Evolutionary conservation across 805 yeast species (phyloP), one percentile per base, ranked within the genome.

Genomic region (Brettanomyces naardenensis): DNA sequence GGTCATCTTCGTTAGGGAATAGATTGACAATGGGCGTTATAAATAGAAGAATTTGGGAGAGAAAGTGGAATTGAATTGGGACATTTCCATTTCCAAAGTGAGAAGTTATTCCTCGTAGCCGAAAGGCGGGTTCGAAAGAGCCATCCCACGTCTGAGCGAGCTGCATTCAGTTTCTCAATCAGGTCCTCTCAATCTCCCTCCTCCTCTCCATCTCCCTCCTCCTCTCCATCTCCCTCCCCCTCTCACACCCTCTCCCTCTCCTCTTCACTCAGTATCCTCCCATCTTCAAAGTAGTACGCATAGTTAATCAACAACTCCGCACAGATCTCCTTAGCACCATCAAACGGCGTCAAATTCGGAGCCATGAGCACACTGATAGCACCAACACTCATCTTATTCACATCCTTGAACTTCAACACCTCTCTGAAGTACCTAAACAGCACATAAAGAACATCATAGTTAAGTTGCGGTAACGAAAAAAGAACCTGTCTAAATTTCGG

Each of bases 301-400:
- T 49, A 59, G 32, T 59, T 49, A 23, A 55, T 53, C 28, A 61
- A 42, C 15, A 61, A 36, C 30, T 53, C 61, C 7, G 58, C 42
- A 33, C 58, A 54, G 13, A 59, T 55, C 34, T 58, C 59, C 36
- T 57, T 56, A 5, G 60, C 61, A 18, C 62, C 59, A 34, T 55
- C 59, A 31, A 46, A 48, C 3, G 58, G 57, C 14, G 62, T 56
- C 32, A 61, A 43, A 31, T 61, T 61, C 4, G 62, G 64, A 1
- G 61, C 60, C 54, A 61, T 59, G 36, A 61, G 45, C 37, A 60
- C 61, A 28, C 59, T 51, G 37, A 74, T 62, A 51, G 92, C 90
- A 46, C 83, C 68, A 41, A 83, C 61, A 42, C 80, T 82, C 98
- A 90, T 90, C 58, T 87, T 79, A 62, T 89, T 90, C 41, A 64